Conservation (phyloP, 208 protist genomes). For the Trypanosoma vivax region DNA sequence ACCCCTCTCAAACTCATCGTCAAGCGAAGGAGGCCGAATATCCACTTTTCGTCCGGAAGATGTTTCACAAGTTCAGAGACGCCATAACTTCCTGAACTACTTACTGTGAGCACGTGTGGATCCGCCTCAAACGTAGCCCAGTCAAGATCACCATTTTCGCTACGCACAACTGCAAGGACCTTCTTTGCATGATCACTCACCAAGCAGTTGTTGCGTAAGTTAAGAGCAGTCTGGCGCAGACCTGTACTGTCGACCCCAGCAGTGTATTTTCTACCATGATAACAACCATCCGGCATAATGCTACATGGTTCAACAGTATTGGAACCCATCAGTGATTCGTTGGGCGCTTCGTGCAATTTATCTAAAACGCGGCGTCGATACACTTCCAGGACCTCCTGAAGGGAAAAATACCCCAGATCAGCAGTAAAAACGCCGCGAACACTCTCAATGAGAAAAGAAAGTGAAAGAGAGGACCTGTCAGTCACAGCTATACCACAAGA, state of each 20-base stretch:
- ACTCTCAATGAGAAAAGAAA: slow-evolving; percentile 54
- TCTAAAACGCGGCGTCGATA: slow-evolving; percentile 52
- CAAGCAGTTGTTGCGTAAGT: slow-evolving; percentile 15
- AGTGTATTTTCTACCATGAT: slow-evolving; percentile 22
- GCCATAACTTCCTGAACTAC: slow-evolving; percentile 47
- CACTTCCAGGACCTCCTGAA: slow-evolving; percentile 69
- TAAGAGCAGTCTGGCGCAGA: background rate
- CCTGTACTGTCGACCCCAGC: slow-evolving; percentile 5
- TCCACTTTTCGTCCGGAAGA: slow-evolving; percentile 62
- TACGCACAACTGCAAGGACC: slow-evolving; percentile 50
- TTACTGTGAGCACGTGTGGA: slow-evolving; percentile 29
- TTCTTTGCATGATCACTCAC: slow-evolving; percentile 18
- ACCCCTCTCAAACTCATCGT: slow-evolving; percentile 38
- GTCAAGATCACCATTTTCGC: slow-evolving; percentile 69
- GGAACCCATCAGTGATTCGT: too few relatives aligned
- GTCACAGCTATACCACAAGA: slow-evolving; percentile 61
- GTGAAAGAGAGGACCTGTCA: slow-evolving; percentile 49
- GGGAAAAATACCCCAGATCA: slow-evolving; percentile 65
- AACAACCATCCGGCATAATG: too few relatives aligned
- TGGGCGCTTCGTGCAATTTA: slow-evolving; percentile 53
- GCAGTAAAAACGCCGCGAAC: slow-evolving; percentile 70
- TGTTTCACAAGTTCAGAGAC: slow-evolving; percentile 75
- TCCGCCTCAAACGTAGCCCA: slow-evolving; percentile 72
- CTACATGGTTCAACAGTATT: too few relatives aligned
- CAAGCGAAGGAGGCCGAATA: slow-evolving; percentile 79